These are phyloP conservation scores for Komagataea norvegica DNA, from an alignment of 1,139 yeast species.

Conservation along the genomic window DNA sequence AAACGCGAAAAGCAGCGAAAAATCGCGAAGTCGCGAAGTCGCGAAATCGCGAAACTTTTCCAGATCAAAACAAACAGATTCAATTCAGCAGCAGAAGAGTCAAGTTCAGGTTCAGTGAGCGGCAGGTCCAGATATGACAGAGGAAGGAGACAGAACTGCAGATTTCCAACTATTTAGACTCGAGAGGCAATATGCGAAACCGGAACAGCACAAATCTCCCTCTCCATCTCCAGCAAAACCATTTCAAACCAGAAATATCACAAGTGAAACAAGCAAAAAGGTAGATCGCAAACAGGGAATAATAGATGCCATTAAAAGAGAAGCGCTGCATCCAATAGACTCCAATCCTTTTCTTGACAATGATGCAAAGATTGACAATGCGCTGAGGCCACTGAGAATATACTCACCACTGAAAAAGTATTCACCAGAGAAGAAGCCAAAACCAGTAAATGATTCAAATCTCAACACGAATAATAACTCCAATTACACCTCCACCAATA, in stretches of 20 bases:
- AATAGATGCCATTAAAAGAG: constrained; percentile 7
- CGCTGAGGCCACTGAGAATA: constrained; percentile 6
- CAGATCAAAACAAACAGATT: not conserved
- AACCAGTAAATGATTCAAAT: not conserved
- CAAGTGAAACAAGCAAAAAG: not conserved
- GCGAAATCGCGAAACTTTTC: no score
- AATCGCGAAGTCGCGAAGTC: not conserved
- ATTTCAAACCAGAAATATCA: no score
- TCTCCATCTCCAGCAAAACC: no score
- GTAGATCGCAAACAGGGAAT: not conserved
- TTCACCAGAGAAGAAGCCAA: not conserved
- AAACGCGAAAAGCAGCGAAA: not conserved
- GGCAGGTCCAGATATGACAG: not conserved
- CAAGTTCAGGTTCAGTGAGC: no score
- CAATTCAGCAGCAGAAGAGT: not conserved
- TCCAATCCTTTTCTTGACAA: constrained; percentile 6
- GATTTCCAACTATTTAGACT: not conserved
- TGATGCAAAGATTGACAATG: not conserved
- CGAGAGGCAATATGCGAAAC: not conserved
- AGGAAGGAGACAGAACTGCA: not conserved
- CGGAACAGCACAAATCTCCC: not conserved
- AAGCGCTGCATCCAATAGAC: constrained; percentile 6
- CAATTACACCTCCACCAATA: not conserved
- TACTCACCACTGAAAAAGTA: constrained; percentile 6
- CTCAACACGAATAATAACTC: not conserved